phyloP scores from a whole-genome alignment of 163 green algal genomes.

The Chlamydomonas reinhardtii region DNA sequence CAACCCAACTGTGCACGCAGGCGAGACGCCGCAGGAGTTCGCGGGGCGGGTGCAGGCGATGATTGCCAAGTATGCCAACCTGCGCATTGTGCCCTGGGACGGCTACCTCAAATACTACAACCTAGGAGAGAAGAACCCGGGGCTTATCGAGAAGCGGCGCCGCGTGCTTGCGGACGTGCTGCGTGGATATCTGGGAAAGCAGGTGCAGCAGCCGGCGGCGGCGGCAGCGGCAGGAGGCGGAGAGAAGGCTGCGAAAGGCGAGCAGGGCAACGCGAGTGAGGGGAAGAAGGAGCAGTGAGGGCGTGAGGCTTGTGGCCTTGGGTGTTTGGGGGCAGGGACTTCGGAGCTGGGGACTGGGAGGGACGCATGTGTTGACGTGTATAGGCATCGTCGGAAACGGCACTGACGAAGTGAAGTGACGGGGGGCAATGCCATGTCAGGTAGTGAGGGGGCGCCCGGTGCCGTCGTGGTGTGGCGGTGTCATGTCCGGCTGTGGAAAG shows the following conservation, averaged over 20 bases:
- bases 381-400: background rate
- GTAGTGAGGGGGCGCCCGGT: background rate
- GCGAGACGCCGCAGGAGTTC: constrained; percentile 84
- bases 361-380: background rate
- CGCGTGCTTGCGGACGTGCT: constrained; percentile 57
- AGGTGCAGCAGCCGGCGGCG: background rate
- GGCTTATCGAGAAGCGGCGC: constrained; percentile 85
- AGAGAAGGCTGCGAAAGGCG: background rate
- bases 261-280: background rate
- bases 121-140: constrained; percentile 85
- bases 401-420: background rate
- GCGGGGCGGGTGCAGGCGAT: constrained; percentile 83
- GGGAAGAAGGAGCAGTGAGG: constrained; percentile 33
- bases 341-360: background rate
- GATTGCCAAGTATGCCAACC: constrained; percentile 82
- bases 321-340: background rate
- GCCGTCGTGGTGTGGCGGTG: too few relatives aligned
- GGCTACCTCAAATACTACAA: constrained; percentile 97
- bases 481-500: too few relatives aligned
- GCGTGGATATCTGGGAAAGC: constrained; percentile 37
- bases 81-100: constrained; percentile 95
- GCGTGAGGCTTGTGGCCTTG: background rate
- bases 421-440: background rate
- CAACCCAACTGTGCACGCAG: too few relatives aligned
- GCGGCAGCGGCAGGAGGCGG: background rate